A percentile compares a stretch with the other conserved stretches of the same genome.
phyloP scores from a whole-genome alignment of 164 flowering plant genomes.

The grape (Vitis vinifera) region ASM3070453v1 NC_081814.1:2766501-2767000 shows the following conservation, averaged over 20 bases:
- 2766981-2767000: neutral
- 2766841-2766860: slow-evolving; percentile 80
- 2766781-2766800: slow-evolving; percentile 75
- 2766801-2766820: slow-evolving; percentile 87
- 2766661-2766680: slow-evolving; percentile 92
- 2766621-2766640: slow-evolving; percentile 86
- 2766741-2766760: slow-evolving; percentile 71
- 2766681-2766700: slow-evolving; percentile 71
- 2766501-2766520: neutral
- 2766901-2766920: slow-evolving; percentile 95
- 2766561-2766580: slow-evolving; percentile 94
- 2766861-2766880: slow-evolving; percentile 82
- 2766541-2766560: slow-evolving; percentile 48
- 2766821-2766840: slow-evolving; percentile 60
- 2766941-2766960: neutral
- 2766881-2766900: slow-evolving; percentile 67
- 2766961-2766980: neutral
- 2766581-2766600: slow-evolving; percentile 82
- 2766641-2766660: slow-evolving; percentile 94
- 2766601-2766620: slow-evolving; percentile 88
- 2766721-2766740: slow-evolving; percentile 92
- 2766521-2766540: neutral
- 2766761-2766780: slow-evolving; percentile 74
- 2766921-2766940: slow-evolving; percentile 4
- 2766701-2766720: slow-evolving; percentile 69